A percentile compares a stretch with the other conserved stretches of the same genome.
Conservation (phyloP, 306 rosid species). For the Sophora flavescens region DNA sequence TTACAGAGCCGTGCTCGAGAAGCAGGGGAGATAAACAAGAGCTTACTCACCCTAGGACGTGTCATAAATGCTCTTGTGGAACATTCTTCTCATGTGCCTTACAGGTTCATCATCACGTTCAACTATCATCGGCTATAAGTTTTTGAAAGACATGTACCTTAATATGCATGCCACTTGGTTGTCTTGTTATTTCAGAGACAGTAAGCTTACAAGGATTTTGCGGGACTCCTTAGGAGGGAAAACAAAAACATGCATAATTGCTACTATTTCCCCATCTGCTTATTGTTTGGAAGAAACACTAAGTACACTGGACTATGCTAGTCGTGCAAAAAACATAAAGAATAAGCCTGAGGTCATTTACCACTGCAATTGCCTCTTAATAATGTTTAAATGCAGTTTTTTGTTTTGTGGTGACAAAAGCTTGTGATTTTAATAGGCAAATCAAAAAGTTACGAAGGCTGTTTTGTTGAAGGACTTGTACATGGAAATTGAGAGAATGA, state of each 20-base stretch:
- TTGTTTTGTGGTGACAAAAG: slow-evolving; percentile 21
- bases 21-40: slow-evolving; percentile 99
- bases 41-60: slow-evolving; percentile 97
- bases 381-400: slow-evolving; percentile 21
- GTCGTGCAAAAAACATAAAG: slow-evolving; percentile 91
- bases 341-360: slow-evolving; percentile 92
- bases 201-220: slow-evolving; percentile 92
- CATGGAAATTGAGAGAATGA: slow-evolving; percentile 87
- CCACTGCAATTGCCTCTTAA: slow-evolving; percentile 23
- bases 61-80: slow-evolving; percentile 97
- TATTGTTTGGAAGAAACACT: slow-evolving; percentile 89
- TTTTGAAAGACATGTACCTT: slow-evolving; percentile 20
- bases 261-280: slow-evolving; percentile 88
- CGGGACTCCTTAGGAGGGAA: slow-evolving; percentile 97
- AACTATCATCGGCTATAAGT: background rate
- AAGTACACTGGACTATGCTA: slow-evolving; percentile 93
- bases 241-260: slow-evolving; percentile 97
- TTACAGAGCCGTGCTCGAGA: slow-evolving; percentile 96
- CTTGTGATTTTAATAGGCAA: slow-evolving; percentile 65
- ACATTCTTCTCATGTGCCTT: slow-evolving; percentile 92
- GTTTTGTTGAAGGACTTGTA: slow-evolving; percentile 89
- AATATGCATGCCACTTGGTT: slow-evolving; percentile 40
- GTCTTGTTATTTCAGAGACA: slow-evolving; percentile 68
- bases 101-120: slow-evolving; percentile 63
- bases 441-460: slow-evolving; percentile 91